phyloP scores from a whole-genome alignment of 805 yeast species.

The Lachancea fermentati region DNA sequence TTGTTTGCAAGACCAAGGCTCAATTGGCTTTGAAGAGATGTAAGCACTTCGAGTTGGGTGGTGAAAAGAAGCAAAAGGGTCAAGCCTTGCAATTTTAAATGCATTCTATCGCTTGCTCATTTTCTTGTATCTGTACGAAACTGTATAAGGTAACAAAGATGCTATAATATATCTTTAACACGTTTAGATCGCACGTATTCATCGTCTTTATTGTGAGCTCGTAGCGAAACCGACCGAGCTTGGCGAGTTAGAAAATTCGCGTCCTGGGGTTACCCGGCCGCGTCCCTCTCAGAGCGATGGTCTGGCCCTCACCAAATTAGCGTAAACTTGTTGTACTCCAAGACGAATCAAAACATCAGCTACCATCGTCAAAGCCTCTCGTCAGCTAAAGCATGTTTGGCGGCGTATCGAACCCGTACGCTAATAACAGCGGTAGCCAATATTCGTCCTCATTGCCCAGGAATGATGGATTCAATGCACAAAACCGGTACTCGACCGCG shows the following conservation, averaged over 20 bases:
- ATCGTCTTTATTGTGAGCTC: too few species aligned
- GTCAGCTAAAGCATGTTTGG: conserved; percentile 6
- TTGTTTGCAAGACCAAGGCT: conserved; percentile 96
- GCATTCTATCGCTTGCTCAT: conserved; percentile 14
- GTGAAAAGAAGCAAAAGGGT: conserved; percentile 99
- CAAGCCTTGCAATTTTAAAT: conserved; percentile 98
- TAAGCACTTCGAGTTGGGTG: conserved; percentile 99
- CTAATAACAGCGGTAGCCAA: neutral
- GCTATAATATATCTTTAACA: conserved; percentile 1
- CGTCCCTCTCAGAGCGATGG: too few species aligned
- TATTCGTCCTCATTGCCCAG: neutral
- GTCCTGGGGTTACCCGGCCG: too few species aligned
- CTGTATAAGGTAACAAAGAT: conserved; percentile 8
- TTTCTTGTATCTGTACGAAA: conserved; percentile 13
- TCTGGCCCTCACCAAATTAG: too few species aligned
- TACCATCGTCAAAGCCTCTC: too few species aligned
- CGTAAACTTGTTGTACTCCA: too few species aligned
- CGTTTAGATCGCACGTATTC: neutral
- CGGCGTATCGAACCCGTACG: conserved; percentile 2
- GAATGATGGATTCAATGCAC: neutral
- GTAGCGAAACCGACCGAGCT: too few species aligned
- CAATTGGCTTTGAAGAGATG: conserved; percentile 98
- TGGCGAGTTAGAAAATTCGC: too few species aligned
- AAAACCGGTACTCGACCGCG: conserved; percentile 1
- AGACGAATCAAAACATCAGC: too few species aligned